Percentiles rank a stretch among this genome's conserved stretches.
These are phyloP conservation scores for Daldinia concentrica DNA, from an alignment of 495 filamentous ascomycete species.

Conservation along the genomic window DNA sequence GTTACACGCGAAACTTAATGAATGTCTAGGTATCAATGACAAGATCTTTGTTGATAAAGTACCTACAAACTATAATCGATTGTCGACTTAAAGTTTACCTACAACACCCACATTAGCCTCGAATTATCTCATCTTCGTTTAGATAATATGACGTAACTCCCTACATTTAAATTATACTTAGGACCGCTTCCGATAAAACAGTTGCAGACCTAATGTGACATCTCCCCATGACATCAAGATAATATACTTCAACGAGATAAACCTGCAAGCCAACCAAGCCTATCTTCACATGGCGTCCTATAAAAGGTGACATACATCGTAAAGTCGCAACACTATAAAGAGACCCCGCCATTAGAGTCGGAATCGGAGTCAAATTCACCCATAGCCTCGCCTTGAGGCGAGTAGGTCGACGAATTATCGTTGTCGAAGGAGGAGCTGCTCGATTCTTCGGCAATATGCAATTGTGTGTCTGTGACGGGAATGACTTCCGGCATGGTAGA, in stretches of 20 bases:
- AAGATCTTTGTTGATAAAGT: no score
- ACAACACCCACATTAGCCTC: not conserved
- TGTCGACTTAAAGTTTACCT: not conserved
- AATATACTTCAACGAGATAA: not conserved
- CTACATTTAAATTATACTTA: not conserved
- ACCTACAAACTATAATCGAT: no score
- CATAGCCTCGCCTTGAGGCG: not conserved
- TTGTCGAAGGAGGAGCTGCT: not conserved
- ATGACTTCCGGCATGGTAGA: not conserved
- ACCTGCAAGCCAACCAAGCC: not conserved
- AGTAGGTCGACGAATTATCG: not conserved
- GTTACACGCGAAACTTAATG: not conserved
- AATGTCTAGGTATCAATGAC: no score
- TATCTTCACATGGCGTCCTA: not conserved
- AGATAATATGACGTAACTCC: not conserved
- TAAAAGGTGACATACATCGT: not conserved
- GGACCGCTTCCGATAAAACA: not conserved
- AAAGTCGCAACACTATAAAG: not conserved
- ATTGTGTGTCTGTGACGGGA: not conserved
- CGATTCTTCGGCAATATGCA: not conserved
- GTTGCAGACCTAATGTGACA: not conserved
- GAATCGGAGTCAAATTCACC: not conserved
- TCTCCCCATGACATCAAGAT: not conserved
- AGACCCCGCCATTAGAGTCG: conserved; percentile 7
- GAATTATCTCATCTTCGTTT: not conserved